Evolutionary conservation across 495 filamentous ascomycete species (phyloP).

Genomic region (Usnea hakonensis): DNA sequence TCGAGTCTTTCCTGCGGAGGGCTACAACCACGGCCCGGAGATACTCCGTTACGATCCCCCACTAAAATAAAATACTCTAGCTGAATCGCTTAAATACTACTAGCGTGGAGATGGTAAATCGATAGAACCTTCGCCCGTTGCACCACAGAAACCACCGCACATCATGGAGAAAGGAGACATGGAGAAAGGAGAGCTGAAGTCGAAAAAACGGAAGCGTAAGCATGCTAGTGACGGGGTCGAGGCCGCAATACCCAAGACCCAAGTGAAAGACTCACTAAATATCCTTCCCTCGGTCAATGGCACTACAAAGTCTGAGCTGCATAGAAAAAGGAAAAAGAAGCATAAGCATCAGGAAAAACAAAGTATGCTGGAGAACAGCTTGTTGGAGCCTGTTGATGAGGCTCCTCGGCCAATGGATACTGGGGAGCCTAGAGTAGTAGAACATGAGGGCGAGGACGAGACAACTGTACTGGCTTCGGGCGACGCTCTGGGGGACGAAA

Average conservation of each 20-base stretch:
- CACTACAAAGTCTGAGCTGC: background rate
- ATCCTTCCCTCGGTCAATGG: slow-evolving; percentile 7
- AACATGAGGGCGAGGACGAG: background rate
- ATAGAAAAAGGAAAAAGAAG: slow-evolving; percentile 7
- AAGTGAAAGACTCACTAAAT: background rate
- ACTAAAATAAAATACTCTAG: too few species aligned
- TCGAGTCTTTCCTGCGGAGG: too few species aligned
- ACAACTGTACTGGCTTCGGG: slow-evolving; percentile 11
- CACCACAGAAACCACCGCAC: background rate
- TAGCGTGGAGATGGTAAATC: background rate
- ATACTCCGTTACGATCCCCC: too few species aligned
- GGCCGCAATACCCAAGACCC: background rate
- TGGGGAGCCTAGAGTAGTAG: background rate
- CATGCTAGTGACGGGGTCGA: slow-evolving; percentile 24
- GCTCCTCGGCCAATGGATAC: background rate
- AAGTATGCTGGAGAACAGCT: background rate
- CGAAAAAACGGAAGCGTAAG: slow-evolving; percentile 64
- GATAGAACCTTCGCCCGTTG: too few species aligned
- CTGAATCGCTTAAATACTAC: slow-evolving; percentile 7
- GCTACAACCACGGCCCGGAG: too few species aligned
- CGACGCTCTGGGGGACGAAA: slow-evolving; percentile 1
- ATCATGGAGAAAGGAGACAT: slow-evolving; percentile 27
- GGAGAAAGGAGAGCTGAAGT: slow-evolving; percentile 47
- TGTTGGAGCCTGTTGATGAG: background rate
- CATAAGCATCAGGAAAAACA: background rate